Base-by-base conservation (phyloP, 2,329 filamentous ascomycete species). In the Colletotrichum truncatum region DNA sequence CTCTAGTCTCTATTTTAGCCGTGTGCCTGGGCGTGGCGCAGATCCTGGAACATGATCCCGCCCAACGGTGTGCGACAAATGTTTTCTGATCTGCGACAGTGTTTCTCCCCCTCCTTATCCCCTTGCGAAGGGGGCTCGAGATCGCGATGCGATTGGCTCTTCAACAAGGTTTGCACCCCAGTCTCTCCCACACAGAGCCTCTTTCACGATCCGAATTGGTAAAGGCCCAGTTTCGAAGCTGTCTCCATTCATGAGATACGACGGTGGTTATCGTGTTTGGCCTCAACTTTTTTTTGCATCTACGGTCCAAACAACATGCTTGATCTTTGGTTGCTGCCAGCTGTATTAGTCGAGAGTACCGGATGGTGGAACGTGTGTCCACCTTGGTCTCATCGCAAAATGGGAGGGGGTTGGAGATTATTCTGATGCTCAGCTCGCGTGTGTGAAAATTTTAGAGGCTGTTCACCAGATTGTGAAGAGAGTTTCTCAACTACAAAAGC, bases 1-100 rank as follows among this genome's bases (percentile, higher is more conserved):
- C 28, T 36, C 46, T 25, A 26, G n/a, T 36, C 9, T 9, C 10
- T 10, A 32, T 32, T 6, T 8, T 39, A n/a, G 46, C 26, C 46
- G n/a, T 26, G 41, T 28, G 41, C 10, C 41, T 36, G 21, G 48
- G 14, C 26, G 63, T 66, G 63, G 63, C 63, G 63, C 57, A 66
- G 57, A 56, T 62, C 49, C 49, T 65, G 62, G 57, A 62, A 65
- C 56, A 36, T 49, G 39, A 30, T 57, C 54, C 21, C 41, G 38
- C 57, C 32, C 49, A 55, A 38, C 48, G 57, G 62, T 55, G 57
- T 55, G 62, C 41, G 26, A 51, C 62, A 62, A 65, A 62, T 16
- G 41, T 62, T 62, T 62, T 45, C 57, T 45, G 62, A 65, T 56
- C 49, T 66, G 57, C 57, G 63, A 62, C 63, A 25, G 34, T 54